A percentile compares a stretch with the other conserved stretches of the same genome.
Conservation (phyloP, 2,329 filamentous ascomycete genomes). For the Fusarium torreyae region DNA sequence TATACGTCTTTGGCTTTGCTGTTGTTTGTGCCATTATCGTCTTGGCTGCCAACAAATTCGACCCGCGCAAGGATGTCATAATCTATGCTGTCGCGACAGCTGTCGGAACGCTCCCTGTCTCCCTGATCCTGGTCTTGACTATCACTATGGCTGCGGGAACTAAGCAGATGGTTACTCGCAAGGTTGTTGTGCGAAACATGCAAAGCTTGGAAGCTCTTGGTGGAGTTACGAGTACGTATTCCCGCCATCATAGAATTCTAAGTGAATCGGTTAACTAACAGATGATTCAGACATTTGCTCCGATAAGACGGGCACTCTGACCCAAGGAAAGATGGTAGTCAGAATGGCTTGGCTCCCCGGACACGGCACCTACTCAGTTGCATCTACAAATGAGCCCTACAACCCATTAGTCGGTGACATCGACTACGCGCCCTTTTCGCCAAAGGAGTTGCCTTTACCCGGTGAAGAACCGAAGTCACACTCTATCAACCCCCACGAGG, state of each 20-base stretch:
- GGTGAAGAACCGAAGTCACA: constrained; percentile 49
- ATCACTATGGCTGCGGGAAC: constrained; percentile 69
- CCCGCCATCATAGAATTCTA: constrained; percentile 2
- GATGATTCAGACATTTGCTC: constrained; percentile 51
- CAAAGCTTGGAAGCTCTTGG: constrained; percentile 60
- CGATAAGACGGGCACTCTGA: constrained; percentile 56
- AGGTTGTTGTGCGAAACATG: constrained; percentile 66
- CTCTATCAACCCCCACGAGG: constrained; percentile 46
- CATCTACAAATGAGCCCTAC: constrained; percentile 50
- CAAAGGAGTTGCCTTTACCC: constrained; percentile 38
- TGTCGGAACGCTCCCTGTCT: constrained; percentile 63
- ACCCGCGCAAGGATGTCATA: constrained; percentile 55
- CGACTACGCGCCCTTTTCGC: constrained; percentile 30
- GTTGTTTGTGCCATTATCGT: constrained; percentile 44
- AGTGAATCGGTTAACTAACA: not conserved
- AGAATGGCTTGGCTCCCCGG: constrained; percentile 53
- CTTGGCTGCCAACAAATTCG: constrained; percentile 47
- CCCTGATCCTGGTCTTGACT: constrained; percentile 67
- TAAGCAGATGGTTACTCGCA: constrained; percentile 64
- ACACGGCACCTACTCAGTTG: constrained; percentile 50
- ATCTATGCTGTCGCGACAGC: constrained; percentile 60
- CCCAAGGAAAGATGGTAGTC: constrained; percentile 53
- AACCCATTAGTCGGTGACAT: constrained; percentile 46
- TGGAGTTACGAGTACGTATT: constrained; percentile 62
- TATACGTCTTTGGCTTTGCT: constrained; percentile 62